Conservation (phyloP, 495 filamentous ascomycete genomes). For the Podospora anserina region DNA sequence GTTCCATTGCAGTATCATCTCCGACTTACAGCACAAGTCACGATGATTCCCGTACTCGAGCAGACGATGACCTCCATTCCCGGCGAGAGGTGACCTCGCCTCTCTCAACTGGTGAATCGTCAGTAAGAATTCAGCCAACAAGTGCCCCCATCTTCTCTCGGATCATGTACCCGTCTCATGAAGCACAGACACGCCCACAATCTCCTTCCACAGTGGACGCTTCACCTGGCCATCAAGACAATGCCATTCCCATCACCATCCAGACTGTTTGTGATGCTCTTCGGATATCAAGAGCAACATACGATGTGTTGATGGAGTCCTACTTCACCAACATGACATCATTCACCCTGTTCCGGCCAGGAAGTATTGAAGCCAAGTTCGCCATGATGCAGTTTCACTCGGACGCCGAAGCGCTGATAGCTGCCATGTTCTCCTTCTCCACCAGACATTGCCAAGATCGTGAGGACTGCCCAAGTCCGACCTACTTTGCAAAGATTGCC, state of each 20-base stretch:
- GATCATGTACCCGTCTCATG: slow-evolving; percentile 28
- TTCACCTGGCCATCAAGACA: slow-evolving; percentile 1
- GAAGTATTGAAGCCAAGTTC: slow-evolving; percentile 29
- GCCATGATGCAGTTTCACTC: slow-evolving; percentile 18
- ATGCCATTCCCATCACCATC: slow-evolving; percentile 4
- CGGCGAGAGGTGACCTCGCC: not conserved
- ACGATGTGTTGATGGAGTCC: slow-evolving; percentile 21
- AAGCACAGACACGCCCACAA: slow-evolving; percentile 21
- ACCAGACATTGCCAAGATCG: slow-evolving; percentile 17
- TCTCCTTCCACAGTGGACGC: slow-evolving; percentile 20
- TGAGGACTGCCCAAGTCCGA: slow-evolving; percentile 11
- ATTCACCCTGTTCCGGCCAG: slow-evolving; percentile 28
- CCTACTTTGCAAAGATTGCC: slow-evolving; percentile 26
- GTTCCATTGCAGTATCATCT: slow-evolving; percentile 6
- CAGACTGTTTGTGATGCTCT: slow-evolving; percentile 15
- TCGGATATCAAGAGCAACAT: slow-evolving; percentile 15
- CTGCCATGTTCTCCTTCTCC: slow-evolving; percentile 31
- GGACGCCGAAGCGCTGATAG: slow-evolving; percentile 30
- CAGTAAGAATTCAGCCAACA: not conserved
- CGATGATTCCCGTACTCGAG: not conserved
- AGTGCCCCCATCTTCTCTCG: slow-evolving; percentile 22
- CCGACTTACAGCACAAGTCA: slow-evolving; percentile 4
- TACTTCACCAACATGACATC: slow-evolving; percentile 36
- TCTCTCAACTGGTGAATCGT: not conserved
- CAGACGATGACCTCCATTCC: not conserved